Percentiles rank a stretch among this genome's conserved stretches.
Evolutionary conservation across 768 basidiomycete genomes (phyloP).

Genomic region (Amyloporia xantha): DNA sequence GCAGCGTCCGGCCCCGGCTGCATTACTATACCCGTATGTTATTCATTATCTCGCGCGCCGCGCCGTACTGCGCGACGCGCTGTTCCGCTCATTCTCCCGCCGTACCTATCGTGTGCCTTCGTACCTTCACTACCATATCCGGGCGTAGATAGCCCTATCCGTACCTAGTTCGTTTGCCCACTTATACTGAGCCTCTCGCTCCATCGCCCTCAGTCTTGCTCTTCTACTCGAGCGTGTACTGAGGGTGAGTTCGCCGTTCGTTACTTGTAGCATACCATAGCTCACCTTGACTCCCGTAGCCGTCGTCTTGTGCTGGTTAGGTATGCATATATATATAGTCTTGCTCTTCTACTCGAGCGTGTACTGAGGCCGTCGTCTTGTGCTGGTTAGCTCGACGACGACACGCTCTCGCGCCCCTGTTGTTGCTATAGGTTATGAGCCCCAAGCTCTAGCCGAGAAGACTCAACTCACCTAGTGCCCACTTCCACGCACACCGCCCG

Average conservation of each 20-base stretch:
- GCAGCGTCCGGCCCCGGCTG: not conserved
- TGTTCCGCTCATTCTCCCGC: not conserved
- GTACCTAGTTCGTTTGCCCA: not conserved
- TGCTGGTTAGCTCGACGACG: not conserved
- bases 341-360: not conserved
- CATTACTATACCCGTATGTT: not conserved
- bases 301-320: not conserved
- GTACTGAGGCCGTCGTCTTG: not conserved
- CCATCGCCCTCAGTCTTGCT: not conserved
- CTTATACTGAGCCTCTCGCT: not conserved
- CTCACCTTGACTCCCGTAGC: not conserved
- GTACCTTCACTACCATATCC: not conserved
- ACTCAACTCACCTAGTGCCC: not conserved
- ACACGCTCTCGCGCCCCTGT: not conserved
- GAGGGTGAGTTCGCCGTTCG: not conserved
- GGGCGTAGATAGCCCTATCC: not conserved
- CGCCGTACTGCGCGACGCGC: not conserved
- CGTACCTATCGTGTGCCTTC: not conserved
- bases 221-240: not conserved
- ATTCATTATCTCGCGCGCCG: not conserved
- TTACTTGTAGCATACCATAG: not conserved
- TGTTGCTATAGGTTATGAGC: not conserved
- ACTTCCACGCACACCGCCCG: not conserved
- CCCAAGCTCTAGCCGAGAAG: not conserved
- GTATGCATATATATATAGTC: not conserved